Conservation (phyloP, 139 green algal genomes). For the Tetraselmis chui region DNA sequence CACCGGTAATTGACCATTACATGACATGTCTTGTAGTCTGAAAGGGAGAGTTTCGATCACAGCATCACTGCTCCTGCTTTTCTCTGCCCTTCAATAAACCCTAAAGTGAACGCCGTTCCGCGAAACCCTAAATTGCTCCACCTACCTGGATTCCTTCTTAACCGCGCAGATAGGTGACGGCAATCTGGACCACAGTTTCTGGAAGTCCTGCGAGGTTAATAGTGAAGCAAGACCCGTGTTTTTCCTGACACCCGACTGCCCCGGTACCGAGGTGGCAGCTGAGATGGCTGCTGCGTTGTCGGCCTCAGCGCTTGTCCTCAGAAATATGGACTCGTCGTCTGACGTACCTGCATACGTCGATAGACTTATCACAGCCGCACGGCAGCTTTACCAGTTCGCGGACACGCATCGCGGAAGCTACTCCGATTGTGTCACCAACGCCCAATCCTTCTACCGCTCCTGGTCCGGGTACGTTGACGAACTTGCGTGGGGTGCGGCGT, state of each 20-base stretch:
- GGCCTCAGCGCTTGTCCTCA: slow-evolving; percentile 48
- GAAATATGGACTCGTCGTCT: slow-evolving; percentile 18
- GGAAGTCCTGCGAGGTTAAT: neutral
- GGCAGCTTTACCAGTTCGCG: slow-evolving; percentile 40
- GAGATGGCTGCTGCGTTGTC: slow-evolving; percentile 55
- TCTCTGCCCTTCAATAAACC: no score
- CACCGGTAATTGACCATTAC: no score
- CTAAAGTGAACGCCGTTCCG: no score
- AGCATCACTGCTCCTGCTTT: no score
- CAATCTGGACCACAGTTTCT: slow-evolving; percentile 6
- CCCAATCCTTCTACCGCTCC: slow-evolving; percentile 42
- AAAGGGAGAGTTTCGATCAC: no score
- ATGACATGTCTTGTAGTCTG: no score
- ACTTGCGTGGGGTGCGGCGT: slow-evolving; percentile 55
- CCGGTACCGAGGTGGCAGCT: slow-evolving; percentile 9
- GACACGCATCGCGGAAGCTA: slow-evolving; percentile 42
- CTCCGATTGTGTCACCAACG: slow-evolving; percentile 36
- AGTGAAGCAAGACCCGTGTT: slow-evolving; percentile 15
- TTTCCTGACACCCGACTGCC: slow-evolving; percentile 40
- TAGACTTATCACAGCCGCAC: slow-evolving; percentile 33
- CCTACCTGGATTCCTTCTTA: no score
- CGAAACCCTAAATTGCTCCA: no score
- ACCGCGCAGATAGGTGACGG: slow-evolving; percentile 14
- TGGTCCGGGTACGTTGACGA: slow-evolving; percentile 47
- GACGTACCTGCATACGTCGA: slow-evolving; percentile 25